Evolutionary conservation across 2,329 filamentous ascomycete genomes (phyloP), one percentile per base, ranked within the genome.

Genomic region (Pseudocercospora macadamiae): DNA sequence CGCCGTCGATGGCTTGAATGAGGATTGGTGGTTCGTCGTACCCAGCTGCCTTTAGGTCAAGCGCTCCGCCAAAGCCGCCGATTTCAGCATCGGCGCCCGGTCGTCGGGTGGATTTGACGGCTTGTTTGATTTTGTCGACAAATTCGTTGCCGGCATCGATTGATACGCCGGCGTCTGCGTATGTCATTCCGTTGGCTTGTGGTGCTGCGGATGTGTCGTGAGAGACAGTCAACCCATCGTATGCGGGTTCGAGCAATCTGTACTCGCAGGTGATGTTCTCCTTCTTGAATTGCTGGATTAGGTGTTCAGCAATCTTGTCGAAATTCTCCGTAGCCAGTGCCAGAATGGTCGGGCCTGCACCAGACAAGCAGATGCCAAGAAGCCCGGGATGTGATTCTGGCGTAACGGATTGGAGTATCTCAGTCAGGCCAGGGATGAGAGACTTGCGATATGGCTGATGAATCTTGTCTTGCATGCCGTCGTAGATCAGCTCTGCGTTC

Each of bases 401-500:
- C 9, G 90, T 96, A 80, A 97, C 93, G 60, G 89, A 93, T 74
- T 91, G 86, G 53, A 99, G 86, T 54, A 99, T 93, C 73, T 96
- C 89, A 14, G 90, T 89, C 57, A 99, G 83, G 0, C 93, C 95
- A 1, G 95, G 95, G 67, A 99, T 96, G 62, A 99, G 84, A 2
- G 85, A 89, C 77, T 95, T 89, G 54, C 95, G 89, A 80, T 99
- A 97, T 42, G 92, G 95, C 77, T 99, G 95, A 79, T 99, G 95
- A 61, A 99, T 86, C 77, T 93, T 96, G 80, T 99, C 95, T 78
- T 97, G 95, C 95, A 99, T 99, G 47, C 93, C 93, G 48, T 96
- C 87, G 79, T 96, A 96, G 74, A 99, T 99, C 76, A 96, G 89
- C 69, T 96, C 89, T 19, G 95, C 89, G 72, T 97, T 89, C 1